Evolutionary conservation across 23 red algal species (phyloP).

Genomic region (Pyropia yezoensis): DNA sequence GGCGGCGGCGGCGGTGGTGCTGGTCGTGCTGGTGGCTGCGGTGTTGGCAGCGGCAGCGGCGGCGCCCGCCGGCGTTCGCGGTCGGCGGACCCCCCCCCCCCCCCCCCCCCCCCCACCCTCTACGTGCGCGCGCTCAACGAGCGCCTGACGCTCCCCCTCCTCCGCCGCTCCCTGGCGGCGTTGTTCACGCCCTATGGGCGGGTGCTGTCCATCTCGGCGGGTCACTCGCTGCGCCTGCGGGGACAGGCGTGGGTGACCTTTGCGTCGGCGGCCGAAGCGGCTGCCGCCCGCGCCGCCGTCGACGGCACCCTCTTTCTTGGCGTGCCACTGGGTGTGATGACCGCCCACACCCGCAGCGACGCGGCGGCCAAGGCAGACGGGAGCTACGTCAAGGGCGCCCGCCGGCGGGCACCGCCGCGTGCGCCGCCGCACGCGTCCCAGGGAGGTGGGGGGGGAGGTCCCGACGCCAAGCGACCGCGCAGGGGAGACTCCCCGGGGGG

Average conservation of each 20-base stretch:
- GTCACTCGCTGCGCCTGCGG: constrained; percentile 40
- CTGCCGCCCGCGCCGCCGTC: constrained; percentile 34
- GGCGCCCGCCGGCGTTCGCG: too few relatives aligned
- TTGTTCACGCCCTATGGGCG: constrained; percentile 41
- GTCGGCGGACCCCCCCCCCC: not conserved
- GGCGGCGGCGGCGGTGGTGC: too few relatives aligned
- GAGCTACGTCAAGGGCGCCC: too few relatives aligned
- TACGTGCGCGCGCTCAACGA: constrained; percentile 69
- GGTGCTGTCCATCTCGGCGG: constrained; percentile 46
- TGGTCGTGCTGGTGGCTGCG: too few relatives aligned
- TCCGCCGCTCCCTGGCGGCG: constrained; percentile 56
- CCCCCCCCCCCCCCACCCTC: constrained; percentile 49
- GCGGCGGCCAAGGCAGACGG: constrained; percentile 13
- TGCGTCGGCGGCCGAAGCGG: constrained; percentile 35
- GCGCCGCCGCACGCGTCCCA: too few relatives aligned
- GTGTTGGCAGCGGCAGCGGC: too few relatives aligned
- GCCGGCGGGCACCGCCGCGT: too few relatives aligned
- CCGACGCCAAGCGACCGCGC: too few relatives aligned
- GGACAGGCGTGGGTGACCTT: constrained; percentile 90
- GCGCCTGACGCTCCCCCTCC: constrained; percentile 33
- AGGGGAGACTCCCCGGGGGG: too few relatives aligned
- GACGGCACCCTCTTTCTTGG: constrained; percentile 51
- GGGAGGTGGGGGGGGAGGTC: too few relatives aligned
- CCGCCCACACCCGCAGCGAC: constrained; percentile 31
- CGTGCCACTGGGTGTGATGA: constrained; percentile 33